Evolutionary conservation across 2,329 filamentous ascomycete genomes (phyloP).

Genomic region (Colletotrichum godetiae): DNA sequence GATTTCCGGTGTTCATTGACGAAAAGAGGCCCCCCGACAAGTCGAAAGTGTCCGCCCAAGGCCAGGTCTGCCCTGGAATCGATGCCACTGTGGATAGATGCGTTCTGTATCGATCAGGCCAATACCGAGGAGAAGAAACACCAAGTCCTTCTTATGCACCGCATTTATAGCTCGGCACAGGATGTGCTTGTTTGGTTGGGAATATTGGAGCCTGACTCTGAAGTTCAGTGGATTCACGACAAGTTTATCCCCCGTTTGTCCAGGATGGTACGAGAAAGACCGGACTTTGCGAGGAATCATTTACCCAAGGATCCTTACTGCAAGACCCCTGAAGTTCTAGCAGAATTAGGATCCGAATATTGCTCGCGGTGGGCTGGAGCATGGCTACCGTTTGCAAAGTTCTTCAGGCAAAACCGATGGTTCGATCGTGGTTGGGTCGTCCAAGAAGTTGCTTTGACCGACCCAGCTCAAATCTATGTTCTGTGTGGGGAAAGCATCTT

Average conservation of each 20-base stretch:
- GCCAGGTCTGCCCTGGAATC: fast-evolving
- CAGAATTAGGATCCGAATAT: too few relatives aligned
- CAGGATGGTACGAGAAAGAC: too few relatives aligned
- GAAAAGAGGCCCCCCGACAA: too few relatives aligned
- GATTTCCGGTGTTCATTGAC: background rate
- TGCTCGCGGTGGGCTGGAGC: too few relatives aligned
- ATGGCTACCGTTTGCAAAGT: too few relatives aligned
- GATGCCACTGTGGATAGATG: conserved; percentile 34
- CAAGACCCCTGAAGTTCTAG: background rate
- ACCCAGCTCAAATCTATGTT: too few relatives aligned
- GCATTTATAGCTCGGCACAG: conserved; percentile 29
- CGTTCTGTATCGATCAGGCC: conserved; percentile 37
- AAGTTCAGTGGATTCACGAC: conserved; percentile 12
- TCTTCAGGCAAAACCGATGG: too few relatives aligned
- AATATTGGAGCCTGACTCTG: background rate
- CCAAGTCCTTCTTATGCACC: conserved; percentile 36
- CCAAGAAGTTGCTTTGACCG: too few relatives aligned
- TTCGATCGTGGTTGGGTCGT: too few relatives aligned
- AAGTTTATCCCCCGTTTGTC: background rate
- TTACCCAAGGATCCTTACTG: background rate
- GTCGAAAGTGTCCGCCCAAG: background rate
- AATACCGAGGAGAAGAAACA: conserved; percentile 26
- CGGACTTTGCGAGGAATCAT: too few relatives aligned
- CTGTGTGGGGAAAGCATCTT: too few relatives aligned
- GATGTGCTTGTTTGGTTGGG: conserved; percentile 36